Evolutionary conservation across 1,139 yeast genomes (phyloP), one percentile per base, ranked within the genome.

Genomic region (Geotrichum histeridarum): DNA sequence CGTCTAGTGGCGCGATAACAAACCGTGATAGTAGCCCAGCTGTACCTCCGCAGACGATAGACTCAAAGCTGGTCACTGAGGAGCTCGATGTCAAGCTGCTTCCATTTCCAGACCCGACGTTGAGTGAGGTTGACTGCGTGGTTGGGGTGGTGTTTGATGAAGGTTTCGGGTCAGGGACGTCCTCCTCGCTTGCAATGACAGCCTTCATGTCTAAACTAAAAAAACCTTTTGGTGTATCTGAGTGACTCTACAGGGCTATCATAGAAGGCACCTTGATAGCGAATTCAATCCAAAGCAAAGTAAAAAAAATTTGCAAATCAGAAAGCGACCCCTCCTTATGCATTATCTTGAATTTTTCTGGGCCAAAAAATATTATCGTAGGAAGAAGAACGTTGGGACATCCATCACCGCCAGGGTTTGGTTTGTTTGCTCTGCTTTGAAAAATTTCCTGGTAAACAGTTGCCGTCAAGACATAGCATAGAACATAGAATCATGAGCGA

Each of bases 1-100:
- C 87, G 66, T 93, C 99, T 53, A 93, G 70, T 1, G 99, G 99
- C 0, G 99, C 95, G 0, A 93, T 85, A 27, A 84, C 74, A 54
- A 83, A 42, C 12, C 55, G 46, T 8, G 75, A 64, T 1, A 70
- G 60, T 1, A 87, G 78, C 0, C 96, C 96, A 0, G 95, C 83
- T 0, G 79, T 62, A 0, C 86, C 82, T 0, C 95, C 96, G 0
- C 94, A 87, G 1, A 83, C 52, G 1, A 82, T 64, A 7, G 83
- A 74, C 53, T 72, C 73, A 1, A 55, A 11, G 12, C 65, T 56
- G 6, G 70, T 59, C 14, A 70, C 58, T 35, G 68, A 65, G 37
- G 73, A 62, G 37, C 61, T 54, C 30, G 67, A 58, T 51, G 57
- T 59, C n/a, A 70, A 58, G 58, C 50, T 45, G n/a, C 42, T 37